These are phyloP conservation scores for Exophiala sp. DNA, from an alignment of 2,329 filamentous ascomycete genomes.

Conservation along the genomic window DNA sequence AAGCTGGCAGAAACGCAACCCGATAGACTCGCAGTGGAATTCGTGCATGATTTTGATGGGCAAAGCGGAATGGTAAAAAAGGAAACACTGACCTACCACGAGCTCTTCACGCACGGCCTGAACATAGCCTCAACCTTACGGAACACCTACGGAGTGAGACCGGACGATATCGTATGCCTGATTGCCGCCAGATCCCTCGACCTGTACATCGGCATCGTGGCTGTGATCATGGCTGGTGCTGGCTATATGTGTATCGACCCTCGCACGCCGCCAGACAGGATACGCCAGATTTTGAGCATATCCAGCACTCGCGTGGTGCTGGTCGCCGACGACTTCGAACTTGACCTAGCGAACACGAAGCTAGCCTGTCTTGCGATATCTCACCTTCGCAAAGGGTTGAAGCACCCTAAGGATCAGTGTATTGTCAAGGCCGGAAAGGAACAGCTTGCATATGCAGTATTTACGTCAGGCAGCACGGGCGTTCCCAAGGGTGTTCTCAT, in stretches of 20 bases:
- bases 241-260: conserved; percentile 78
- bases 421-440: conserved; percentile 32
- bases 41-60: conserved; percentile 51
- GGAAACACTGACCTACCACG: conserved; percentile 57
- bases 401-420: neutral
- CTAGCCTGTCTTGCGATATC: neutral
- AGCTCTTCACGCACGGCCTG: conserved; percentile 65
- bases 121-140: conserved; percentile 58
- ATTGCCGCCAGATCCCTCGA: conserved; percentile 72
- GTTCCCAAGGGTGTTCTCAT: conserved; percentile 75
- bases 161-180: conserved; percentile 65
- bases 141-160: conserved; percentile 40
- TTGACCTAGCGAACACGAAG: neutral
- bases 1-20: conserved; percentile 48
- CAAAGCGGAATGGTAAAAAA: conserved; percentile 31
- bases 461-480: conserved; percentile 80
- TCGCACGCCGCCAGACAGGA: conserved; percentile 61
- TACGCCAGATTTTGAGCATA: conserved; percentile 60
- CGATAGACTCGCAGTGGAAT: conserved; percentile 59
- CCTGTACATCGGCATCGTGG: conserved; percentile 72
- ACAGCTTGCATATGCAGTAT: conserved; percentile 71
- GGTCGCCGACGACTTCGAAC: neutral
- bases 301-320: conserved; percentile 37
- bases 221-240: conserved; percentile 68
- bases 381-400: neutral